Evolutionary conservation across 495 filamentous ascomycete species (phyloP).

Genomic region (Coniosporium apollinis): DNA sequence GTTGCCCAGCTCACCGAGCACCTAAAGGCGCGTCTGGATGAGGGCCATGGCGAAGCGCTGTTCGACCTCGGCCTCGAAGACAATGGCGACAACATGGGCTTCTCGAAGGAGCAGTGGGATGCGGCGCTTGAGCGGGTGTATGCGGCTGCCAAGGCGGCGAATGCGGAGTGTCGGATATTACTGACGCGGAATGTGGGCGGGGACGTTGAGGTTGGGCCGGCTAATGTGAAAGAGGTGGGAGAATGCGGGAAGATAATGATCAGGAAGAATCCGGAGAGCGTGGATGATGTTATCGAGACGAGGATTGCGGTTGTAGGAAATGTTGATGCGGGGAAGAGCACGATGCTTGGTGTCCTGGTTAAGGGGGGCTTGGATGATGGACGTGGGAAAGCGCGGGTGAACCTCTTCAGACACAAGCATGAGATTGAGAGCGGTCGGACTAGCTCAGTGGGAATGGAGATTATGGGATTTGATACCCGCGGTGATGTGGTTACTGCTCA

Average conservation of each 20-base stretch:
- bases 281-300: slow-evolving; percentile 89
- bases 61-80: slow-evolving; percentile 91
- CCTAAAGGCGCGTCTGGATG: slow-evolving; percentile 50
- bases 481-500: slow-evolving; percentile 71
- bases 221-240: slow-evolving; percentile 46
- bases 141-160: slow-evolving; percentile 44
- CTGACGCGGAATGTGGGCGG: slow-evolving; percentile 81
- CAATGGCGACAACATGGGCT: slow-evolving; percentile 77
- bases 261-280: slow-evolving; percentile 49
- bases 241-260: slow-evolving; percentile 72
- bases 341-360: slow-evolving; percentile 89
- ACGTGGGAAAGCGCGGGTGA: slow-evolving; percentile 82
- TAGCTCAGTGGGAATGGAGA: slow-evolving; percentile 94
- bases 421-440: slow-evolving; percentile 92
- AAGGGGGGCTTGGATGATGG: slow-evolving; percentile 94
- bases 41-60: slow-evolving; percentile 79
- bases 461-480: slow-evolving; percentile 88
- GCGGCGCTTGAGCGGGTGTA: slow-evolving; percentile 51
- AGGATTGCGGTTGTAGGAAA: slow-evolving; percentile 94
- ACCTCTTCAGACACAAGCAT: slow-evolving; percentile 95
- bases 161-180: slow-evolving; percentile 61
- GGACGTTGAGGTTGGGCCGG: slow-evolving; percentile 46
- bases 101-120: slow-evolving; percentile 65
- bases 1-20: slow-evolving; percentile 42
- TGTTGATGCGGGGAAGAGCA: slow-evolving; percentile 92